phyloP scores from a whole-genome alignment of 2,329 filamentous ascomycete genomes.

The Thelonectria olida region DNA sequence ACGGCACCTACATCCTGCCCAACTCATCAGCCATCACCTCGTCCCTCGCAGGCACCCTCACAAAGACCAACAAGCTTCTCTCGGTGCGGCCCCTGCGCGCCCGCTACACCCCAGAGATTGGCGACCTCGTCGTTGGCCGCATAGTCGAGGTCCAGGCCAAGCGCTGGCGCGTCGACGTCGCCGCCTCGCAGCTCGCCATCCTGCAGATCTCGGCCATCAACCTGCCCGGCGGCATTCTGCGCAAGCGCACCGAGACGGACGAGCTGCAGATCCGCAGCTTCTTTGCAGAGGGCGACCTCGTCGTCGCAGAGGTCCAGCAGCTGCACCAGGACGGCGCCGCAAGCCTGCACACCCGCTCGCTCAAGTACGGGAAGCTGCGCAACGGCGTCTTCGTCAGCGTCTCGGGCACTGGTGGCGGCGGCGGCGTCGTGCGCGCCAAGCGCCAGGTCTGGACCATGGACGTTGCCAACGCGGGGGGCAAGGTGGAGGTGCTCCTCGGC shows the following conservation, averaged over 20 bases:
- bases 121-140: constrained; percentile 91
- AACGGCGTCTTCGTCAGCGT: constrained; percentile 92
- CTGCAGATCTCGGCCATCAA: constrained; percentile 93
- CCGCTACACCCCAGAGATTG: constrained; percentile 94
- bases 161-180: constrained; percentile 95
- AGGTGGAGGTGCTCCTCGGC: constrained; percentile 86
- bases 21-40: constrained; percentile 78
- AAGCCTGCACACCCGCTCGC: constrained; percentile 84
- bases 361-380: constrained; percentile 94
- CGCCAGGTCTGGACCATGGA: constrained; percentile 89
- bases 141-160: constrained; percentile 94
- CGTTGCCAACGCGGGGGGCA: constrained; percentile 62
- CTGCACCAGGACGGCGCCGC: constrained; percentile 88
- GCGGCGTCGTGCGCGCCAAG: constrained; percentile 83
- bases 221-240: constrained; percentile 89
- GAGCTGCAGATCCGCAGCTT: constrained; percentile 98
- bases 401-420: constrained; percentile 83
- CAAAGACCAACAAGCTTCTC: constrained; percentile 96
- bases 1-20: constrained; percentile 83
- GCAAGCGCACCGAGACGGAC: constrained; percentile 92
- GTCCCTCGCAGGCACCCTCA: constrained; percentile 88
- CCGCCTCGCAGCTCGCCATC: constrained; percentile 83
- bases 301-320: constrained; percentile 94
- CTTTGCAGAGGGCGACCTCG: constrained; percentile 92
- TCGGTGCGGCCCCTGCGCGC: constrained; percentile 90